A percentile compares a stretch with the other conserved stretches of the same genome.
These are phyloP conservation scores for Globisporangium yorkense DNA, from an alignment of 352 stramenopile species.

Conservation along the genomic window DNA sequence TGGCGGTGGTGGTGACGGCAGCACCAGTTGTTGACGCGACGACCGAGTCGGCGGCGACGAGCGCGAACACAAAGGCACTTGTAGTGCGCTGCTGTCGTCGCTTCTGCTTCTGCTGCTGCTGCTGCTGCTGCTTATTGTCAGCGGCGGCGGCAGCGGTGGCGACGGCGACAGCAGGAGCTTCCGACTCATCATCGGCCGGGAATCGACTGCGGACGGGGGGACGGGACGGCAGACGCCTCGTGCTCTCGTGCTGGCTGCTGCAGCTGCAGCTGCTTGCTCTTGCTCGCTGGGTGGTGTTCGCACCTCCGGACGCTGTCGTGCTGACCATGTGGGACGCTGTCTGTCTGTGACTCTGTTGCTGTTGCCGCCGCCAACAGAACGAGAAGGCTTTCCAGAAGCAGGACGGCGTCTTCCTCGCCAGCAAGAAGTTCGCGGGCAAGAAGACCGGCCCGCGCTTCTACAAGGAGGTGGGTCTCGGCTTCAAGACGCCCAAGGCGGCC, in stretches of 20 bases:
- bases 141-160: too few species aligned
- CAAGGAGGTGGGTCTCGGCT: constrained; percentile 97
- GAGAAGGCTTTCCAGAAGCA: constrained; percentile 99
- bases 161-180: constrained; percentile 10
- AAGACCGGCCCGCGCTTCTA: constrained; percentile 96
- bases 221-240: not conserved
- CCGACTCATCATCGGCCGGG: constrained; percentile 41
- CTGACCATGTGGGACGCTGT: constrained; percentile 10
- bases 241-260: not conserved
- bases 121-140: not conserved
- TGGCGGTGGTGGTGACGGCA: not conserved
- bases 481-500: constrained; percentile 97
- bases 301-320: constrained; percentile 1
- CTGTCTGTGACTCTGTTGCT: constrained; percentile 1
- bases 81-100: constrained; percentile 1
- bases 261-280: not conserved
- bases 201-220: constrained; percentile 7
- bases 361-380: constrained; percentile 56
- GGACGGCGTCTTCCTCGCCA: constrained; percentile 97
- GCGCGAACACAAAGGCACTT: constrained; percentile 15
- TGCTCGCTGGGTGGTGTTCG: not conserved
- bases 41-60: constrained; percentile 6
- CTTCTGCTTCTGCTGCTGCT: not conserved
- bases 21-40: not conserved
- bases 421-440: constrained; percentile 92